Conservation (phyloP, 2,329 filamentous ascomycete species). For the Cladosporium velox region DNA sequence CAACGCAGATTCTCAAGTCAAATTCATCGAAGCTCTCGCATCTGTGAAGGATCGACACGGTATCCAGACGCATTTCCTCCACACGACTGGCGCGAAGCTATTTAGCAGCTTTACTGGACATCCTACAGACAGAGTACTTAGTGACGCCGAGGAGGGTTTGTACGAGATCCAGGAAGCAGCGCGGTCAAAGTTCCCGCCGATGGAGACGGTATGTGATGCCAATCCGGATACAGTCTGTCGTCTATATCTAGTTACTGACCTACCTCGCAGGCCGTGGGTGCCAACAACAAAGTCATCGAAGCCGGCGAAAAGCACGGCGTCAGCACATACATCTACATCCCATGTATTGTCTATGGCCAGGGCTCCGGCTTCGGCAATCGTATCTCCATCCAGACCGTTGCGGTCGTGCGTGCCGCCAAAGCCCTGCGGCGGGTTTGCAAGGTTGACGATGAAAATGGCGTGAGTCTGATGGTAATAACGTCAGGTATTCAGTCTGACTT, state of each 20-base stretch:
- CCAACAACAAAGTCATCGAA: slow-evolving; percentile 22
- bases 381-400: slow-evolving; percentile 55
- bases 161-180: slow-evolving; percentile 49
- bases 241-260: background rate
- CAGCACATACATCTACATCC: slow-evolving; percentile 54
- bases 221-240: background rate
- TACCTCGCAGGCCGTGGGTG: slow-evolving; percentile 24
- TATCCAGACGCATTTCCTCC: slow-evolving; percentile 51
- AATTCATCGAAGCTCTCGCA: slow-evolving; percentile 51
- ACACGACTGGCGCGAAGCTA: slow-evolving; percentile 56
- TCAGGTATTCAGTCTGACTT: slow-evolving; percentile 9
- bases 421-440: slow-evolving; percentile 45
- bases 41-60: slow-evolving; percentile 47
- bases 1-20: slow-evolving; percentile 35
- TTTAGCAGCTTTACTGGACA: slow-evolving; percentile 53
- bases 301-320: slow-evolving; percentile 39
- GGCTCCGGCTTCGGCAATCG: slow-evolving; percentile 54
- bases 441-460: slow-evolving; percentile 39
- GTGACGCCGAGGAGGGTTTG: slow-evolving; percentile 48
- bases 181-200: slow-evolving; percentile 26
- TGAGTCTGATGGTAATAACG: slow-evolving; percentile 34
- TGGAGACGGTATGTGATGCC: slow-evolving; percentile 33
- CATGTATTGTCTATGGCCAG: slow-evolving; percentile 57
- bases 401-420: slow-evolving; percentile 51
- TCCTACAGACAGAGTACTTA: slow-evolving; percentile 44